These are phyloP conservation scores for Circinella minor DNA, from an alignment of 371 early-diverging fungal species.

Conservation along the genomic window DNA sequence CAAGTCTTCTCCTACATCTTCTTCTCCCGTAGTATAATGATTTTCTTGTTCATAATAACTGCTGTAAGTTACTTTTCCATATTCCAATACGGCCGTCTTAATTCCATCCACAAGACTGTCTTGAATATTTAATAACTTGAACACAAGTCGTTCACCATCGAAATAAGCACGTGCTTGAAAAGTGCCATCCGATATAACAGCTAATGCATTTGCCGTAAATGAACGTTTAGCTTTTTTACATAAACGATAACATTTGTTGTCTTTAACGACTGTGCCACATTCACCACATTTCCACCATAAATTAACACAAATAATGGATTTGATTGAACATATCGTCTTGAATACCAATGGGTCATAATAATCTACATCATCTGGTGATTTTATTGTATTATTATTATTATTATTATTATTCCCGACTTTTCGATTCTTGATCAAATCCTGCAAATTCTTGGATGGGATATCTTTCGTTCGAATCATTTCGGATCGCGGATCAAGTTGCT, in stretches of 20 bases:
- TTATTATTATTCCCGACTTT: background rate
- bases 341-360: background rate
- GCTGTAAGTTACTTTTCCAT: constrained; percentile 24
- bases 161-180: constrained; percentile 23
- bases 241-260: constrained; percentile 25
- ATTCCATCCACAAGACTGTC: constrained; percentile 14
- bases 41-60: constrained; percentile 7
- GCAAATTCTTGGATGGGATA: constrained; percentile 4
- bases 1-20: background rate
- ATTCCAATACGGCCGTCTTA: constrained; percentile 17
- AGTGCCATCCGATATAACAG: constrained; percentile 30
- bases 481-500: background rate
- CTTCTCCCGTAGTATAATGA: constrained; percentile 7
- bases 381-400: background rate
- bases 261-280: constrained; percentile 25
- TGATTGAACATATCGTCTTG: background rate
- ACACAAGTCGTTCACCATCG: constrained; percentile 37
- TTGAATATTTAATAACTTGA: constrained; percentile 24
- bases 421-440: background rate
- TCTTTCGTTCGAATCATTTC: constrained; percentile 1
- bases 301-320: constrained; percentile 5
- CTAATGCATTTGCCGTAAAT: constrained; percentile 27
- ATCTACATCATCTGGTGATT: no score
- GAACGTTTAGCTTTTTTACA: constrained; percentile 23
- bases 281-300: constrained; percentile 28